Evolutionary conservation across 2,329 filamentous ascomycete genomes (phyloP).

Genomic region (Hypocrella siamensis): DNA sequence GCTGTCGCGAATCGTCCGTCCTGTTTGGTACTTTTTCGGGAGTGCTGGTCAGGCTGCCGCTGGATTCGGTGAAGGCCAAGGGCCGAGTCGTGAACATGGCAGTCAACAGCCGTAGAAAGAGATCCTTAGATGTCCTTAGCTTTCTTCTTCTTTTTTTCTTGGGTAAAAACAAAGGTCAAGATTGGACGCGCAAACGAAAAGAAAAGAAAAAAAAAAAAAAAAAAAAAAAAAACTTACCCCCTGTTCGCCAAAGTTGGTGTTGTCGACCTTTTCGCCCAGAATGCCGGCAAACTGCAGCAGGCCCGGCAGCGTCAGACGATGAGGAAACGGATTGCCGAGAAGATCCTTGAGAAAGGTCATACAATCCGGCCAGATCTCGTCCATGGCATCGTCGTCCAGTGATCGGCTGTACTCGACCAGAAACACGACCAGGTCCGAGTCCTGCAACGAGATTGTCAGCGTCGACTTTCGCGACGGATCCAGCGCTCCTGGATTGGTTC

Average conservation of each 20-base stretch:
- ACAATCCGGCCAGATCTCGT: constrained; percentile 95
- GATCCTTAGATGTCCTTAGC: too few species aligned
- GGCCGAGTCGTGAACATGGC: constrained; percentile 90
- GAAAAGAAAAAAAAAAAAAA: too few species aligned
- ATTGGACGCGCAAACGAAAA: too few species aligned
- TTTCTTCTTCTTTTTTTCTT: too few species aligned
- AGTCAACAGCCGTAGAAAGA: constrained; percentile 74
- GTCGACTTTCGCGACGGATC: constrained; percentile 73
- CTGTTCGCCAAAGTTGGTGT: constrained; percentile 94
- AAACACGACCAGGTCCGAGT: constrained; percentile 75
- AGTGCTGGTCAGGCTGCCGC: constrained; percentile 15
- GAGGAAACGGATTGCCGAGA: constrained; percentile 83
- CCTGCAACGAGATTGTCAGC: constrained; percentile 68
- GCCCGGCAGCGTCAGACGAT: constrained; percentile 75
- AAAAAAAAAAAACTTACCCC: constrained; percentile 47
- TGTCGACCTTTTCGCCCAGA: constrained; percentile 88
- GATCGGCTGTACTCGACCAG: constrained; percentile 80
- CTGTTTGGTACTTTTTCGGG: constrained; percentile 23
- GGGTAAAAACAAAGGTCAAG: too few species aligned
- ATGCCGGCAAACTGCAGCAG: constrained; percentile 81
- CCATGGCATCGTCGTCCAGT: constrained; percentile 90
- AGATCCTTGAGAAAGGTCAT: constrained; percentile 82
- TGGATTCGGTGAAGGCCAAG: constrained; percentile 49
- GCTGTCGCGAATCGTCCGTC: constrained; percentile 16
- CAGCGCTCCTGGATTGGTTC: constrained; percentile 70